Evolutionary conservation across 164 flowering plant species (phyloP).

Genomic region (Echeveria elegans): DNA sequence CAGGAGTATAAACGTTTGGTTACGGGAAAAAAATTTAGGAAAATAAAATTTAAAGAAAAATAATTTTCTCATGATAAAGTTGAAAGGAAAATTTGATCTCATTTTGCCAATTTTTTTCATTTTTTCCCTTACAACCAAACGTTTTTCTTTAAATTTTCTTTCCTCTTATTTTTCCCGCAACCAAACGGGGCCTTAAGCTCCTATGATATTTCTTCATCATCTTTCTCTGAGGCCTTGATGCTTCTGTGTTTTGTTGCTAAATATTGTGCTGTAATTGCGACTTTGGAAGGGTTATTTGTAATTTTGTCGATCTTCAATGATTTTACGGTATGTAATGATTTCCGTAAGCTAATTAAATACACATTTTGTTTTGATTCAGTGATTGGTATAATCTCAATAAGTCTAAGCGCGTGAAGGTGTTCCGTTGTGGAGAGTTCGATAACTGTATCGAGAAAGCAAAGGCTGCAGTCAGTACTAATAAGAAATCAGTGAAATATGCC

Average conservation of each 20-base stretch:
- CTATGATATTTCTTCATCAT: neutral
- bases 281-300: neutral
- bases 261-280: neutral
- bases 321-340: neutral
- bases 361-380: slow-evolving; percentile 27
- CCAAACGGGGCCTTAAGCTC: neutral
- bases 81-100: no score
- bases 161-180: no score
- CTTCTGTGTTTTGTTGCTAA: neutral
- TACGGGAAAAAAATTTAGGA: no score
- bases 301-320: neutral
- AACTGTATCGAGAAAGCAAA: slow-evolving; percentile 76
- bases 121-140: no score
- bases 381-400: slow-evolving; percentile 95
- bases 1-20: no score
- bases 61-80: no score
- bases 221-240: neutral
- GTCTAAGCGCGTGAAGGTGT: slow-evolving; percentile 80
- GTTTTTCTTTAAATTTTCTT: no score
- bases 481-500: slow-evolving; percentile 69
- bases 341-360: slow-evolving; percentile 3
- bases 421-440: slow-evolving; percentile 86
- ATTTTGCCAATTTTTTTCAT: no score
- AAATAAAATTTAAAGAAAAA: no score
- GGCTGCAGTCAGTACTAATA: slow-evolving; percentile 41